These are phyloP conservation scores for Lindgomyces ingoldianus DNA, from an alignment of 495 filamentous ascomycete species.

Conservation along the genomic window DNA sequence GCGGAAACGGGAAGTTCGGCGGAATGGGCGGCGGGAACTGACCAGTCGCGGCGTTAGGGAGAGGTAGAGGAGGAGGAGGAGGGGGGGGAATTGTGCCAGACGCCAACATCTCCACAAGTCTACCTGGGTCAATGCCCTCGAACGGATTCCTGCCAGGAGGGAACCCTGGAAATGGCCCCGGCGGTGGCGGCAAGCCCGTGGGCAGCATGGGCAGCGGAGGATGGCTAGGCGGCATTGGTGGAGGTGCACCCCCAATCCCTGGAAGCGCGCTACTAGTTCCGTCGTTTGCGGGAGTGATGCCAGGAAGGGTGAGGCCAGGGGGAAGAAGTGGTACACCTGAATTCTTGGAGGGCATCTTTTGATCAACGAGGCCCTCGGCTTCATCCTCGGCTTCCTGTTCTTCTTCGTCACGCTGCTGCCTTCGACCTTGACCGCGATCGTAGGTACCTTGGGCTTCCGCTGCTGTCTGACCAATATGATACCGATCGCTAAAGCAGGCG, in stretches of 20 bases:
- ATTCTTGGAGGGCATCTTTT: slow-evolving; percentile 69
- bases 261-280: slow-evolving; percentile 50
- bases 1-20: slow-evolving; percentile 20
- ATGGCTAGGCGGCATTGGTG: slow-evolving; percentile 51
- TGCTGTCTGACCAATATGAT: slow-evolving; percentile 90
- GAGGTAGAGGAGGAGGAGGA: slow-evolving; percentile 50
- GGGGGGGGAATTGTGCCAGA: slow-evolving; percentile 40
- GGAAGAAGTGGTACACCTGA: slow-evolving; percentile 43
- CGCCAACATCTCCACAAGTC: slow-evolving; percentile 62
- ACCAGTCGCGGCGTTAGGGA: slow-evolving; percentile 29
- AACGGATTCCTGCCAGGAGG: neutral
- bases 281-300: slow-evolving; percentile 44
- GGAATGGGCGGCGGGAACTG: slow-evolving; percentile 21
- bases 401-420: slow-evolving; percentile 85
- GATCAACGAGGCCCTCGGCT: slow-evolving; percentile 88
- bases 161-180: slow-evolving; percentile 40
- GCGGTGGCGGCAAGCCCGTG: slow-evolving; percentile 46
- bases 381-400: slow-evolving; percentile 92
- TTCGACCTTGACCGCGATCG: slow-evolving; percentile 74
- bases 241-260: slow-evolving; percentile 55
- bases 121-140: slow-evolving; percentile 56
- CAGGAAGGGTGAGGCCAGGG: slow-evolving; percentile 55
- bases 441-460: slow-evolving; percentile 92
- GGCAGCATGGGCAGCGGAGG: slow-evolving; percentile 41
- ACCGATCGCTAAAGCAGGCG: slow-evolving; percentile 80